Percentiles rank a stretch among this genome's conserved stretches.
Conservation (phyloP, 2,329 filamentous ascomycete genomes). For the Fusarium falciforme region DNA sequence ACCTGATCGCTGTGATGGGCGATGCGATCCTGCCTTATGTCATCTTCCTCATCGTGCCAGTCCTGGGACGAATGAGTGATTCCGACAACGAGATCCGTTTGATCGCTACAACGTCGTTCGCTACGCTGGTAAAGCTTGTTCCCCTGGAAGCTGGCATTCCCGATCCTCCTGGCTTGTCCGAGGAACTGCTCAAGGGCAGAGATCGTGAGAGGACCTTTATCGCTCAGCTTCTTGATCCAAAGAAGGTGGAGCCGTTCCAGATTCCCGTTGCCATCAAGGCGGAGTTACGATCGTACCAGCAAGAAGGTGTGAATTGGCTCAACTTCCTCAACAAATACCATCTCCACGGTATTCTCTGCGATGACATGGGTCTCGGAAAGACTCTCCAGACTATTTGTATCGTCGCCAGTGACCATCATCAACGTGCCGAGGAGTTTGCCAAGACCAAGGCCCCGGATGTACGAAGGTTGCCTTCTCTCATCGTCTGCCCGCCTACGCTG, state of each 20-base stretch:
- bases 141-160: slow-evolving; percentile 97
- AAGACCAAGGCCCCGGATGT: slow-evolving; percentile 84
- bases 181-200: slow-evolving; percentile 87
- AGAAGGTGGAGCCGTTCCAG: slow-evolving; percentile 93
- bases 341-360: slow-evolving; percentile 96
- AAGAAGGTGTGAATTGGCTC: slow-evolving; percentile 99
- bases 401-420: slow-evolving; percentile 95
- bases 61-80: slow-evolving; percentile 97
- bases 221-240: slow-evolving; percentile 92
- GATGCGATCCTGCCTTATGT: slow-evolving; percentile 96
- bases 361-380: slow-evolving; percentile 99
- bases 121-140: slow-evolving; percentile 95
- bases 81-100: slow-evolving; percentile 95
- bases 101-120: slow-evolving; percentile 95
- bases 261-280: slow-evolving; percentile 98
- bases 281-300: slow-evolving; percentile 94
- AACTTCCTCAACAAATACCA: slow-evolving; percentile 98
- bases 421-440: slow-evolving; percentile 89
- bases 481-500: slow-evolving; percentile 94
- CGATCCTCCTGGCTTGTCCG: slow-evolving; percentile 91
- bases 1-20: slow-evolving; percentile 98
- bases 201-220: slow-evolving; percentile 98
- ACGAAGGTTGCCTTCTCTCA: slow-evolving; percentile 86
- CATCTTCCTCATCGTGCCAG: slow-evolving; percentile 97
- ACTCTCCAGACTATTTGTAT: slow-evolving; percentile 98